These are phyloP conservation scores for Cryptosporidium bovis DNA, from an alignment of 169 alveolate genomes.

Conservation along the genomic window DNA sequence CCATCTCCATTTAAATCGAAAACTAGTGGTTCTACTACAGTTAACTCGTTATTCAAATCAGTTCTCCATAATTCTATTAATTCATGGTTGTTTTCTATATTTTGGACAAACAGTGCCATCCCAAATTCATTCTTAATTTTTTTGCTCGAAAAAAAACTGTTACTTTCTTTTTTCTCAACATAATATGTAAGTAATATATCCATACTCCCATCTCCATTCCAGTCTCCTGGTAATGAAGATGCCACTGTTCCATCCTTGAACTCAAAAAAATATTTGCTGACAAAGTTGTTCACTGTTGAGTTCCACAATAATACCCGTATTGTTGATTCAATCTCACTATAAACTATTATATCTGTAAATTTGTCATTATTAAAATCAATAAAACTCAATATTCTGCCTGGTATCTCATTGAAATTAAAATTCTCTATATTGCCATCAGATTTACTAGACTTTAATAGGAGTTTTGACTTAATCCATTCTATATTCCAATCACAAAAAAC, in stretches of 20 bases:
- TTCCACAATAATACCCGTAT: constrained; percentile 38
- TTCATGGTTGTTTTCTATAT: constrained; percentile 4
- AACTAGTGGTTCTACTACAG: constrained; percentile 83
- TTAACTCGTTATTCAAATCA: constrained; percentile 63
- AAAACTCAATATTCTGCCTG: constrained; percentile 45
- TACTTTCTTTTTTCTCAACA: constrained; percentile 2
- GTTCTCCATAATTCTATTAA: constrained; percentile 35
- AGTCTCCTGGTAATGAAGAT: constrained; percentile 24
- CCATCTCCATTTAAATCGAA: constrained; percentile 88
- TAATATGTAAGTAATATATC: constrained; percentile 35
- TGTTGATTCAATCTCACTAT: constrained; percentile 2
- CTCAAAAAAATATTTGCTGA: background rate
- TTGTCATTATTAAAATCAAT: constrained; percentile 52
- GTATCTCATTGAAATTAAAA: constrained; percentile 4
- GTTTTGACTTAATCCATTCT: constrained; percentile 40
- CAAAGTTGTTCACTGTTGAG: constrained; percentile 20
- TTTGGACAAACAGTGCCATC: constrained; percentile 4
- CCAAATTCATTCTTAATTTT: background rate
- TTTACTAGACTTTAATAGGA: constrained; percentile 16
- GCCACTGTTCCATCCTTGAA: constrained; percentile 11
- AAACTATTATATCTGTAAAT: constrained; percentile 33
- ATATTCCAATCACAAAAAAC: constrained; percentile 40
- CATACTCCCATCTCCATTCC: constrained; percentile 54
- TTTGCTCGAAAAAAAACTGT: too few relatives aligned
- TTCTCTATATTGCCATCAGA: background rate